Evolutionary conservation across 352 stramenopile species (phyloP), one percentile per base, ranked within the genome.

Genomic region (Achlya hypogyna): DNA sequence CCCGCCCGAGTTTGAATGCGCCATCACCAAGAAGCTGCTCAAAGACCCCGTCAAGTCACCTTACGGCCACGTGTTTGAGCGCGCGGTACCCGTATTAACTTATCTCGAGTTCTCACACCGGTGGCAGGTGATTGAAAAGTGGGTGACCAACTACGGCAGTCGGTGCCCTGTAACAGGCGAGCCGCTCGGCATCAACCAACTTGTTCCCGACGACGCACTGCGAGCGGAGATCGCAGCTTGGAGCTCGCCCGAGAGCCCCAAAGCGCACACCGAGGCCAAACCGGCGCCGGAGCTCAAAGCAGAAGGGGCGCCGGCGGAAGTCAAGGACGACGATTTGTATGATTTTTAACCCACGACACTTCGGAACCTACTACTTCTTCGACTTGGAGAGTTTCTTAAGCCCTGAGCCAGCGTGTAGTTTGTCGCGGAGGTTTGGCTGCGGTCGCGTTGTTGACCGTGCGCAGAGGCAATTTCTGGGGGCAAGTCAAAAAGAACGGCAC

Each of bases 71-170:
- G 76, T 91, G 3, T 91, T 89, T 66, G 82, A 93, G 64, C 75
- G 78, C 8, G 74, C 14, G 22, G 54, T 63, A 45, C 2, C 16
- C 25, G 2, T 47, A 51, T 59, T 59, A 45, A 12, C 25, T 56
- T 10, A 9, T 63, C 53, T 42, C n/a, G 8, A 2, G 22, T 63
- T 63, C n/a, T 12, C 2, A 28, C 16, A 16, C 53, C 22, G 28
- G 54, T 1, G 4, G 2, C 53, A 83, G 28, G 80, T 91, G 22
- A 84, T 94, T 52, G 80, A 94, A 58, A 77, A 77, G 14, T 92
- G 85, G 83, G 88, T 91, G 35, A 78, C 78, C 28, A 81, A 92
- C 65, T 93, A 91, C 69, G 85, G 83, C 49, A 91, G 91, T 51
- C 80, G 83, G 22, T 94, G 83, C 43, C 85, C 83, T 29, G 65